Conservation (phyloP, 225 moss, liverwort and hornwort species). For the Straminergon stramineum region DNA sequence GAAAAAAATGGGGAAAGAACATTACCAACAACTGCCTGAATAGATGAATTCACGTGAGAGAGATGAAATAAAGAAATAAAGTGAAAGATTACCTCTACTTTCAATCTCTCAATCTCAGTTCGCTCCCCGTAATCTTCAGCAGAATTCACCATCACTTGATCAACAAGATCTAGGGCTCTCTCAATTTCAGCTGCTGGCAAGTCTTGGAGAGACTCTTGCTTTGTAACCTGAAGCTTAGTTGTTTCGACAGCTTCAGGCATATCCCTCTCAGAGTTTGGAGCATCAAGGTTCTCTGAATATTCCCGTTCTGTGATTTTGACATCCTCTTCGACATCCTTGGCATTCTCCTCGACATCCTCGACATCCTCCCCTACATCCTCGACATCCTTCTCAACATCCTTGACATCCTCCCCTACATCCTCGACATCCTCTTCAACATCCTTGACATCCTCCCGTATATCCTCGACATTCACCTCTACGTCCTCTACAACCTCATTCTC, state of each 20-base stretch:
- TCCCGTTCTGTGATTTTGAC: not conserved
- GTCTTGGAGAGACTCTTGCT: slow-evolving; percentile 25
- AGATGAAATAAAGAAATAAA: not conserved
- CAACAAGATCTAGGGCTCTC: slow-evolving; percentile 24
- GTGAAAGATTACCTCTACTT: slow-evolving; percentile 20
- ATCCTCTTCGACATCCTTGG: slow-evolving; percentile 4
- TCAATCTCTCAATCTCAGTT: slow-evolving; percentile 32
- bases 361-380: not conserved
- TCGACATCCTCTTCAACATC: not conserved
- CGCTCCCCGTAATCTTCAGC: not conserved
- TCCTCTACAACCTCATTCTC: not conserved
- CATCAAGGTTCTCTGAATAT: not conserved
- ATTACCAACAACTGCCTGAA: not conserved
- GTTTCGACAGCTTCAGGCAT: not conserved
- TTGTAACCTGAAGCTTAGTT: not conserved
- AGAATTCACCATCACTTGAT: slow-evolving; percentile 17
- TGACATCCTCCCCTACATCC: not conserved
- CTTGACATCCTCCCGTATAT: not conserved
- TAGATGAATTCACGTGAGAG: not conserved
- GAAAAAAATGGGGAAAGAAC: not conserved
- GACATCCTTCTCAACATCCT: not conserved
- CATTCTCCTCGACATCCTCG: not conserved
- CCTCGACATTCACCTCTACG: not conserved
- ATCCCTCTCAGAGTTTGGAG: not conserved
- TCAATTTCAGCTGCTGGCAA: slow-evolving; percentile 26